Percentiles rank a stretch among this genome's conserved stretches.
Evolutionary conservation across 208 protist species (phyloP).

Genomic region (Acanthamoeba royreba): DNA sequence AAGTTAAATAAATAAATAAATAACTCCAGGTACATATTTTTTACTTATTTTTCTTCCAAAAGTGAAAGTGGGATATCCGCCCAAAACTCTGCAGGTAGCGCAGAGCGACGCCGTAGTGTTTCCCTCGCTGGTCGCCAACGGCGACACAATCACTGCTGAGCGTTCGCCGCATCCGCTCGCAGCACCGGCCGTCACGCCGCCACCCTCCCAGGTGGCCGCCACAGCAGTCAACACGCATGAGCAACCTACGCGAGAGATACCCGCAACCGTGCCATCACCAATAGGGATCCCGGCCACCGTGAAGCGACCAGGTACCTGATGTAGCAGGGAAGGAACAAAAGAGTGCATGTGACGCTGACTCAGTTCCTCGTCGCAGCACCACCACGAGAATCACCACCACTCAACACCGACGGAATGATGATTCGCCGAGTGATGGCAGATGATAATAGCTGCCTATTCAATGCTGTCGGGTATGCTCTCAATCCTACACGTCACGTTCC

Average conservation of each 20-base stretch:
- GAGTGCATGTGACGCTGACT: too few species aligned
- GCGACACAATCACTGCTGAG: background rate
- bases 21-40: too few species aligned
- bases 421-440: background rate
- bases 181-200: background rate
- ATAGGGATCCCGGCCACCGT: too few species aligned
- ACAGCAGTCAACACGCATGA: background rate
- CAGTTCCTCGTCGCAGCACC: background rate
- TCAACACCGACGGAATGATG: background rate
- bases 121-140: background rate
- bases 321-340: too few species aligned
- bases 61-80: background rate
- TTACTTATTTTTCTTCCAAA: too few species aligned
- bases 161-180: background rate
- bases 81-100: background rate
- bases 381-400: background rate
- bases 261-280: too few species aligned
- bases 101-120: background rate
- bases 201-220: background rate
- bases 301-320: too few species aligned
- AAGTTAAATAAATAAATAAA: too few species aligned
- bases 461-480: background rate
- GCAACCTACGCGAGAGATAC: too few species aligned
- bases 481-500: background rate
- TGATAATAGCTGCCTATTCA: constrained; percentile 26